phyloP scores from a whole-genome alignment of 1,139 yeast species.

The Candida dubliniensis region DNA sequence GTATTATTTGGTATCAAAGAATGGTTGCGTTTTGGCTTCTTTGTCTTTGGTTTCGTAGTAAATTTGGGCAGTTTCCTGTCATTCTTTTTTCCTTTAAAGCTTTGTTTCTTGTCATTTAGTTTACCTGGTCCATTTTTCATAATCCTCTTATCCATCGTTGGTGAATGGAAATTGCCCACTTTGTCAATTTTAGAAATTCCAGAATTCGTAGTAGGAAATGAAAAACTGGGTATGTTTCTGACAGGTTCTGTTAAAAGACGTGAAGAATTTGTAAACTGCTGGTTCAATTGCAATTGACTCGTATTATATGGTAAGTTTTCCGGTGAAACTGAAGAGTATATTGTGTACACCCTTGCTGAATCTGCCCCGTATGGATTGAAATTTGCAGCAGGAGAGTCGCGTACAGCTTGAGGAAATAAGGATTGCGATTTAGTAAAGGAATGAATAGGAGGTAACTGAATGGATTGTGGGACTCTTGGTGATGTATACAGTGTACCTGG shows the following conservation, averaged over 20 bases:
- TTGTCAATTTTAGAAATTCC: too few species aligned
- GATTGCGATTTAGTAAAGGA: neutral
- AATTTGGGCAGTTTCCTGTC: slow-evolving; percentile 1
- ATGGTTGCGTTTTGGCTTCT: slow-evolving; percentile 4
- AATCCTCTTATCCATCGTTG: too few species aligned
- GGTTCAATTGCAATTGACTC: too few species aligned
- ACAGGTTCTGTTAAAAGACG: too few species aligned
- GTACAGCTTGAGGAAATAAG: neutral
- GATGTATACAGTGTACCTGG: neutral
- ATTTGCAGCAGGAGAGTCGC: neutral
- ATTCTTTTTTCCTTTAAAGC: neutral
- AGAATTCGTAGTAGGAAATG: too few species aligned
- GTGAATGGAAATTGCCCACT: too few species aligned
- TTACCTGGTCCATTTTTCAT: too few species aligned
- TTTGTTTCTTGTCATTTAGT: too few species aligned
- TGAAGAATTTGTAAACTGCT: too few species aligned
- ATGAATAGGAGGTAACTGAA: neutral
- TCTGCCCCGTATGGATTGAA: neutral
- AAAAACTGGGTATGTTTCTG: too few species aligned
- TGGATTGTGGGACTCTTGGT: neutral
- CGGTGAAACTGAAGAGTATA: neutral
- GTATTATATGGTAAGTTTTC: too few species aligned
- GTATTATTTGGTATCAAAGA: slow-evolving; percentile 9
- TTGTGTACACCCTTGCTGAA: neutral
- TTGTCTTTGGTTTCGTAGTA: slow-evolving; percentile 1